phyloP scores from a whole-genome alignment of 352 stramenopile species.

The Peronospora tabacina region DNA sequence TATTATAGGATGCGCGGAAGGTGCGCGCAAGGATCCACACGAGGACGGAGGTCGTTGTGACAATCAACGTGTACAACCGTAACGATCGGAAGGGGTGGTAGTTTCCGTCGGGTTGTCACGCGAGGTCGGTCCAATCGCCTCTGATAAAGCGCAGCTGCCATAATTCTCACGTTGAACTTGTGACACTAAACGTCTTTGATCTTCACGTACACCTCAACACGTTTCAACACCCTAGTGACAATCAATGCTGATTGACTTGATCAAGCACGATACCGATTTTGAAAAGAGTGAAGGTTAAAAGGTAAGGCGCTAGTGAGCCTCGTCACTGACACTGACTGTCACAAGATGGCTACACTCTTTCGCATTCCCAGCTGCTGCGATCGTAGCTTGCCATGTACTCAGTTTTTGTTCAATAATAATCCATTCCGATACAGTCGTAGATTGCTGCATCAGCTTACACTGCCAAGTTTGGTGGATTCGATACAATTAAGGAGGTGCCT shows the following conservation, averaged over 20 bases:
- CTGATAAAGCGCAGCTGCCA: conserved; percentile 17
- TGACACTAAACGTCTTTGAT: conserved; percentile 11
- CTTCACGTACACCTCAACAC: conserved; percentile 5
- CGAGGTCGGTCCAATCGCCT: conserved; percentile 12
- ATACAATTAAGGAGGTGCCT: neutral
- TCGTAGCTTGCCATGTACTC: neutral
- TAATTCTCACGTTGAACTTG: neutral
- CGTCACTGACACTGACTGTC: too few relatives aligned
- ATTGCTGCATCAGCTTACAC: too few relatives aligned
- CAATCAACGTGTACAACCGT: neutral
- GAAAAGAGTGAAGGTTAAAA: conserved; percentile 24
- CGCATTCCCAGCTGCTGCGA: neutral
- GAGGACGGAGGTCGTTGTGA: conserved; percentile 19
- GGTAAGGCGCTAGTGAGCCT: neutral
- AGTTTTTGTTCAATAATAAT: too few relatives aligned
- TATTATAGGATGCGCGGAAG: conserved; percentile 25
- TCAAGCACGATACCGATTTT: neutral
- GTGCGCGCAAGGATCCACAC: conserved; percentile 23
- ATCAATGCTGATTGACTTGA: neutral
- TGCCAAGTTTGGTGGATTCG: neutral
- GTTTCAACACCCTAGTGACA: too few relatives aligned
- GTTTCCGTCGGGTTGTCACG: conserved; percentile 18
- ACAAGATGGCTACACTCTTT: conserved; percentile 17
- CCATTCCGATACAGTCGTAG: too few relatives aligned
- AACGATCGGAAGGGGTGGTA: conserved; percentile 10